Percentiles rank a stretch among this genome's conserved stretches.
These are phyloP conservation scores for Aspergillus mulundensis DNA, from an alignment of 495 filamentous ascomycete genomes.

Conservation along the genomic window DNA sequence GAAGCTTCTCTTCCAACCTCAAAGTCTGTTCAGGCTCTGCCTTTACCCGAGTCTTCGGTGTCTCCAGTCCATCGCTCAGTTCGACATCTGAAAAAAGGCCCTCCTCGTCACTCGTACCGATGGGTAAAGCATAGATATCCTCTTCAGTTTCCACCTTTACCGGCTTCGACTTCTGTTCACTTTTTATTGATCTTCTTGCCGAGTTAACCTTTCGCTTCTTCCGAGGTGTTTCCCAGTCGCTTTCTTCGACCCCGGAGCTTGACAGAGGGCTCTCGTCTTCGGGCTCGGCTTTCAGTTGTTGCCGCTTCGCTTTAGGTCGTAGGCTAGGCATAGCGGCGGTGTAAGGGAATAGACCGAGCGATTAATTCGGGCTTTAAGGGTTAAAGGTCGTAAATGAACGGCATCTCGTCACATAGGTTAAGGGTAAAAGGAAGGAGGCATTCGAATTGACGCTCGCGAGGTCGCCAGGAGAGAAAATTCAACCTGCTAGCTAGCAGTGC, in stretches of 20 bases:
- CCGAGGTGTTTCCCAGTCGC: not conserved
- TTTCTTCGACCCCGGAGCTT: not conserved
- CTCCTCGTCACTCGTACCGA: conserved; percentile 28
- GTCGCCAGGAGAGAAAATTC: not conserved
- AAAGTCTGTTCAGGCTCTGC: conserved; percentile 3
- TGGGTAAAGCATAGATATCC: conserved; percentile 24
- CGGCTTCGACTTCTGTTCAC: not conserved
- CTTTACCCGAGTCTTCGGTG: not conserved
- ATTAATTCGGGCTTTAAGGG: not conserved
- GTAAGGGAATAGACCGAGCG: not conserved
- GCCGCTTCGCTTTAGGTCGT: not conserved
- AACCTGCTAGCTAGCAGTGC: not conserved
- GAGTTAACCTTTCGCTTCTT: not conserved
- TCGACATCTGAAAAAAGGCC: not conserved
- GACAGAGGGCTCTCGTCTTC: not conserved
- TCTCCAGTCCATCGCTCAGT: conserved; percentile 5
- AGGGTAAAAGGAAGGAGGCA: not conserved
- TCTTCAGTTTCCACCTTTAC: not conserved
- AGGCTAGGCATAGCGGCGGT: not conserved
- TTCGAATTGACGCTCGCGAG: not conserved
- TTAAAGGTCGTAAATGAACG: not conserved
- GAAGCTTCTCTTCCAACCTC: conserved; percentile 26
- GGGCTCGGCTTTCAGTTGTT: not conserved
- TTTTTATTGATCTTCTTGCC: not conserved
- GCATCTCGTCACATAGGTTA: not conserved